phyloP scores from a whole-genome alignment of 106 monocot species.

The Allium cepa region DNA sequence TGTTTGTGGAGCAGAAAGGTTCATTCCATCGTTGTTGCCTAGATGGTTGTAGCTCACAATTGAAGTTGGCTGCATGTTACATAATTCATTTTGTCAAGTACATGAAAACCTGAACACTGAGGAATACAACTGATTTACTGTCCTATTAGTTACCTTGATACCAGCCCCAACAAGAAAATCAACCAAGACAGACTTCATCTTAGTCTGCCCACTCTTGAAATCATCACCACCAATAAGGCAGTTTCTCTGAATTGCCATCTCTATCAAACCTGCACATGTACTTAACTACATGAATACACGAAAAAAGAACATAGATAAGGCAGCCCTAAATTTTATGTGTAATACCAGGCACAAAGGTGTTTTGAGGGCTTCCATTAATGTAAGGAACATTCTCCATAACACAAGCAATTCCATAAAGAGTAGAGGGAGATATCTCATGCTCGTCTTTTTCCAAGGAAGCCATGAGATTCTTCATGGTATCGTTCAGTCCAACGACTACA shows the following conservation, averaged over 20 bases:
- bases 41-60: conserved; percentile 99
- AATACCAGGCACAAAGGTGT: conserved; percentile 93
- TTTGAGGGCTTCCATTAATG: conserved; percentile 97
- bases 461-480: conserved; percentile 78
- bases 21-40: conserved; percentile 99
- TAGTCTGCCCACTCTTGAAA: conserved; percentile 99
- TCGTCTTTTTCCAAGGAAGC: conserved; percentile 68
- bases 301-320: not conserved
- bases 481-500: conserved; percentile 78
- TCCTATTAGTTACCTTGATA: conserved; percentile 59
- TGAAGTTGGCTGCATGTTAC: conserved; percentile 62
- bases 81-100: not conserved
- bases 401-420: conserved; percentile 77
- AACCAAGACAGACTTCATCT: conserved; percentile 96
- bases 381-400: conserved; percentile 78
- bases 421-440: conserved; percentile 89
- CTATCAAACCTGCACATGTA: conserved; percentile 59
- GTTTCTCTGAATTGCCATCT: conserved; percentile 82
- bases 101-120: too few species aligned
- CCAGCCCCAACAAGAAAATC: conserved; percentile 99
- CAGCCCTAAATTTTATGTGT: not conserved
- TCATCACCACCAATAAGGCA: conserved; percentile 92
- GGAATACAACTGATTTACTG: not conserved
- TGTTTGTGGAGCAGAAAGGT: conserved; percentile 93
- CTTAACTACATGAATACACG: not conserved